phyloP scores from a whole-genome alignment of 345 rosid species.

The Moringa oleifera region DNA sequence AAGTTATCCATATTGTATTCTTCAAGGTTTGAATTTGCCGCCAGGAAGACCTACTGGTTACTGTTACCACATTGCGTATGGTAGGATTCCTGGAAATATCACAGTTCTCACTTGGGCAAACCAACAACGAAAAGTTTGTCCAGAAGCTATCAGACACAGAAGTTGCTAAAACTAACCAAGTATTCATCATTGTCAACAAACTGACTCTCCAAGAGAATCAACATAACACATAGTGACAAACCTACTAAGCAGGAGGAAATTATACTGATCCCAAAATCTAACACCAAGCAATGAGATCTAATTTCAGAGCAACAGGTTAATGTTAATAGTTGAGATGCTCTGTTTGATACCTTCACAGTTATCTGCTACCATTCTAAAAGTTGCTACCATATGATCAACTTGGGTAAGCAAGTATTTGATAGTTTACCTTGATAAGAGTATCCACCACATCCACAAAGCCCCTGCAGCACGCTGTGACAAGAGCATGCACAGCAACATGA shows the following conservation, averaged over 20 bases:
- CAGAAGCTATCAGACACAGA: neutral
- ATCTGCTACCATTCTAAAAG: neutral
- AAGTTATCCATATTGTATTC: neutral
- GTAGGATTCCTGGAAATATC: neutral
- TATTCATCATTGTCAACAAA: no score
- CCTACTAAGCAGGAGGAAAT: neutral
- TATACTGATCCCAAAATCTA: neutral
- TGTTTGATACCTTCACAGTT: neutral
- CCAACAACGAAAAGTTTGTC: neutral
- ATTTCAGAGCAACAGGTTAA: neutral
- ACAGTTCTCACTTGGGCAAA: neutral
- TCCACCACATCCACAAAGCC: constrained; percentile 74
- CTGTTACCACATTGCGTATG: neutral
- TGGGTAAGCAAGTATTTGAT: neutral
- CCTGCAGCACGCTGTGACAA: constrained; percentile 79
- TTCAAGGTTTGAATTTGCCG: neutral
- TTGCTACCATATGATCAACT: neutral
- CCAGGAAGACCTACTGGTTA: neutral
- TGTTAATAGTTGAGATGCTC: no score
- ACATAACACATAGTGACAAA: neutral
- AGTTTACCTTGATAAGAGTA: constrained; percentile 60
- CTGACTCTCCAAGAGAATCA: neutral
- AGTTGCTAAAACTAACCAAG: no score
- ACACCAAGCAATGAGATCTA: neutral
- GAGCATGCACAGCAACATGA: constrained; percentile 80